These are phyloP conservation scores for Cytospora leucostoma DNA, from an alignment of 2,329 filamentous ascomycete genomes.

Conservation along the genomic window DNA sequence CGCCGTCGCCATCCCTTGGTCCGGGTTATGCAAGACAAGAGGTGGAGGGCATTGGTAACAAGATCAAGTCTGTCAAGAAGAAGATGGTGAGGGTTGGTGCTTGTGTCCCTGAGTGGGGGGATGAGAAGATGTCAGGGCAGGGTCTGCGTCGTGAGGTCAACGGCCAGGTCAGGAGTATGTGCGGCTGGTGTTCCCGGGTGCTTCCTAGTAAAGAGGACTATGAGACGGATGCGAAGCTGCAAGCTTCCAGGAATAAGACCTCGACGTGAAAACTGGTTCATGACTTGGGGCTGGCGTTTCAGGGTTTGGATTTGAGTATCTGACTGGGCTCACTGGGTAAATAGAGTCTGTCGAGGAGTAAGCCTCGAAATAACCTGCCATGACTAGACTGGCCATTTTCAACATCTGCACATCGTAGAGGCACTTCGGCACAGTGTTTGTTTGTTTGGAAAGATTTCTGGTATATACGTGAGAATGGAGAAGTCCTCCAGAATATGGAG, in stretches of 20 bases:
- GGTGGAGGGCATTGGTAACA: constrained; percentile 86
- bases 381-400: neutral
- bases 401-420: neutral
- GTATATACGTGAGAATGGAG: constrained; percentile 20
- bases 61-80: constrained; percentile 85
- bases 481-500: neutral
- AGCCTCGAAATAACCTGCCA: neutral
- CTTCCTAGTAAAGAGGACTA: constrained; percentile 60
- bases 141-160: constrained; percentile 71
- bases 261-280: constrained; percentile 1
- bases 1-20: constrained; percentile 54
- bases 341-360: neutral
- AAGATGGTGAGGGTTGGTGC: constrained; percentile 79
- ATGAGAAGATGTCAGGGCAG: constrained; percentile 67
- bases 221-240: constrained; percentile 30
- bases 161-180: constrained; percentile 77
- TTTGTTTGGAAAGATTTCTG: constrained; percentile 3
- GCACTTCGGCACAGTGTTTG: neutral
- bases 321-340: constrained; percentile 1
- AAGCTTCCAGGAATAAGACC: neutral
- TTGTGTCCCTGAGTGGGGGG: constrained; percentile 82
- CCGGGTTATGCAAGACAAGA: constrained; percentile 84
- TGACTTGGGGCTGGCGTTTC: neutral
- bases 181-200: constrained; percentile 84
- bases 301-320: neutral